A percentile compares a stretch with the other conserved stretches of the same genome.
phyloP scores from a whole-genome alignment of 495 filamentous ascomycete genomes.

The Aspergillus incahuasiensis region DNA sequence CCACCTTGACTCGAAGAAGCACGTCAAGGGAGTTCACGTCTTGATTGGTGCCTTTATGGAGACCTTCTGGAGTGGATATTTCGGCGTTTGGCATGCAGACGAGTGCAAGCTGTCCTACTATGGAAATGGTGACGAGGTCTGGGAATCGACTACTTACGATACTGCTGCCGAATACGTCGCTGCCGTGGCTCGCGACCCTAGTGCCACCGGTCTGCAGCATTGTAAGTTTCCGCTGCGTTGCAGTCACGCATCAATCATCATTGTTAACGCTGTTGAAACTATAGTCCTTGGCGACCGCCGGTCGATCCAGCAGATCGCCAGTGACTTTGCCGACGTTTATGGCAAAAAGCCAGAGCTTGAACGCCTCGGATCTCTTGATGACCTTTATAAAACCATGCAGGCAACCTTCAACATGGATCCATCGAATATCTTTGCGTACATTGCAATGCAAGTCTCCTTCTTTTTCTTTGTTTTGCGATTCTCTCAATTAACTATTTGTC shows the following conservation, averaged over 20 bases:
- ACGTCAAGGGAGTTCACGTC: slow-evolving; percentile 9
- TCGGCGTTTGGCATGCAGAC: not conserved
- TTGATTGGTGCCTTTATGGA: not conserved
- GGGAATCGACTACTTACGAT: not conserved
- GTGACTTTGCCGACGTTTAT: not conserved
- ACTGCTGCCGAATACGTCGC: not conserved
- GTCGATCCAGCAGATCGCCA: not conserved
- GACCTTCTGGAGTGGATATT: not conserved
- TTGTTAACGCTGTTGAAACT: not conserved
- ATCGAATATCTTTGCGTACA: not conserved
- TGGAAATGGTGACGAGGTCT: not conserved
- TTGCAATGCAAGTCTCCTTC: not conserved
- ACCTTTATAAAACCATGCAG: not conserved
- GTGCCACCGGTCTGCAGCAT: not conserved
- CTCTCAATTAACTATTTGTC: not conserved
- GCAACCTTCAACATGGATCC: not conserved
- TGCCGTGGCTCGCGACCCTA: not conserved
- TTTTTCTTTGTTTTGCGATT: too few relatives aligned
- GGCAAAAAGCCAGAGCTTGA: not conserved
- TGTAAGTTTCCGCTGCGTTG: not conserved
- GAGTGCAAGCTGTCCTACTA: not conserved
- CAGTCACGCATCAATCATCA: too few relatives aligned
- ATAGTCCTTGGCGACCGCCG: not conserved
- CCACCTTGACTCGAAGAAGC: slow-evolving; percentile 38
- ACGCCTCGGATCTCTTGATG: not conserved